A percentile compares a stretch with the other conserved stretches of the same genome.
Evolutionary conservation across 2,329 filamentous ascomycete genomes (phyloP).

Genomic region (Aspergillus ruber): DNA sequence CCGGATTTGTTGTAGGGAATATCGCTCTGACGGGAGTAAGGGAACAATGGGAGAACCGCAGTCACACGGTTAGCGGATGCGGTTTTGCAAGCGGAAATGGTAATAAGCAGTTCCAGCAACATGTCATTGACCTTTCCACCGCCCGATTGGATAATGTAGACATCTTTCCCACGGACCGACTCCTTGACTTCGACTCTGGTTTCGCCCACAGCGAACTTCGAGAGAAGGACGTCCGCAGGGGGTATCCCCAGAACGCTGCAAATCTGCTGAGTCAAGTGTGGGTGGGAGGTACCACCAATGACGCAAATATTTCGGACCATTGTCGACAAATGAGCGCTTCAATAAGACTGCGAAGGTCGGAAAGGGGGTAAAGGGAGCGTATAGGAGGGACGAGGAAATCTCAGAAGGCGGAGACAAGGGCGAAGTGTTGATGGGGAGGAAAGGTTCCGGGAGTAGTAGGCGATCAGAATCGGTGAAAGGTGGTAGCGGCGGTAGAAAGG

Average conservation of each 20-base stretch:
- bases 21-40: conserved; percentile 93
- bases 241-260: conserved; percentile 84
- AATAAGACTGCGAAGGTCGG: conserved; percentile 9
- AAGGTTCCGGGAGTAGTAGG: neutral
- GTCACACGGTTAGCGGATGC: conserved; percentile 90
- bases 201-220: conserved; percentile 92
- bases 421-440: conserved; percentile 3
- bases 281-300: conserved; percentile 88
- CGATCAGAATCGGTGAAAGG: conserved; percentile 2
- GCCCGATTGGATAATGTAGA: conserved; percentile 95
- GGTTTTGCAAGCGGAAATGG: conserved; percentile 95
- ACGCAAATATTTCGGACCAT: conserved; percentile 97
- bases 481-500: conserved; percentile 1
- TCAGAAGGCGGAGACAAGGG: conserved; percentile 14
- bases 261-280: conserved; percentile 75
- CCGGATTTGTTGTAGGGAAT: conserved; percentile 95
- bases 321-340: conserved; percentile 11
- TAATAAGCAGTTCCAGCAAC: conserved; percentile 93
- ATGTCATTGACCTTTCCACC: conserved; percentile 92
- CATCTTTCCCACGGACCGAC: conserved; percentile 95
- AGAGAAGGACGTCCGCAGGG: conserved; percentile 73
- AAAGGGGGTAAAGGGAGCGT: conserved; percentile 5
- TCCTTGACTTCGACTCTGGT: conserved; percentile 93
- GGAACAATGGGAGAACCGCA: conserved; percentile 89
- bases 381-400: conserved; percentile 13